Base-by-base conservation (phyloP, 768 basidiomycete species). In the Leucogyrophana mollusca region DNA sequence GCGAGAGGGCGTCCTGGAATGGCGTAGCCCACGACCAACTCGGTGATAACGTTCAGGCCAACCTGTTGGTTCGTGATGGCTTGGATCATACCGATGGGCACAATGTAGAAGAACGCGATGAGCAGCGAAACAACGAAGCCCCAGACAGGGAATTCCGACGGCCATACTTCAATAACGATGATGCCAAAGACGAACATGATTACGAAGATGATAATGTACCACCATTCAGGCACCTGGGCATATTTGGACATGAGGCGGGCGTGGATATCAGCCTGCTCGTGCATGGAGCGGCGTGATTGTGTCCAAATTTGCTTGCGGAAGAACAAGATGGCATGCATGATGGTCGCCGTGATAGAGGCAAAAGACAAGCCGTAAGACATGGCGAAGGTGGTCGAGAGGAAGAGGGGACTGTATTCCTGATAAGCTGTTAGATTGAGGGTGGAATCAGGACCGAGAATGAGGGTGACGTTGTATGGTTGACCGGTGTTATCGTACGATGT, bases 351-450 rank as follows among this genome's bases (percentile, higher is more conserved):
- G 61, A 92, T 84, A 23, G 82, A 77, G 2, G 89, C 89, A 53
- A 93, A 92, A n/a, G 85, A 86, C 8, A 92, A 71, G 18, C 84
- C 90, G 56, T 92, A 94, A 8, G 82, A 74, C 27, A 92, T 66
- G 10, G 90, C 83, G 57, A 91, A 92, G 0, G 87, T 85, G 21
- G 80, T 69, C 55, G 83, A 78, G 36, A 88, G 66, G 65, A 76
- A 85, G 45, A 89, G 51, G 0, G 85, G 83, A 46, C 76, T 78
- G 63, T 85, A 87, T 0, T 65, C 59, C 21, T 74, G 44, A 61
- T 86, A 85, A 1, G 68, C 76, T 25, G 70, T 68, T 38, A 76
- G 52, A 62, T 85, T 78, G 66, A 87, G 73, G 18, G 78, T 77
- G 5, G 68, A 53, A 48, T 80, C 79, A 1, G 71, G 25, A 40